phyloP scores from a whole-genome alignment of 1,284 basidiomycete species.

The Puccinia polysora region DNA sequence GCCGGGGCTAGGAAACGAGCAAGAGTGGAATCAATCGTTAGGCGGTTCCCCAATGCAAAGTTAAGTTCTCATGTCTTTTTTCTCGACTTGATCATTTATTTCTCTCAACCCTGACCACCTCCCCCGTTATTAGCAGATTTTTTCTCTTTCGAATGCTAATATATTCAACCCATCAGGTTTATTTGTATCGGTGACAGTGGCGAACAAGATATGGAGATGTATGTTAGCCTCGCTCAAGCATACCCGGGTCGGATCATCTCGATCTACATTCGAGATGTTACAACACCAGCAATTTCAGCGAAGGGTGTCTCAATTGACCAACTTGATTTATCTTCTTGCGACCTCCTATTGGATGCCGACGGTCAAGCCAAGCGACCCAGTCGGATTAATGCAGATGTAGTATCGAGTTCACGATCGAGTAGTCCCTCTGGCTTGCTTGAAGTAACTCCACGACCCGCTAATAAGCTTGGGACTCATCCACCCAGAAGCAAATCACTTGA shows the following conservation, averaged over 20 bases:
- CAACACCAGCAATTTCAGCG: constrained; percentile 20
- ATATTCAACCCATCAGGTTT: constrained; percentile 45
- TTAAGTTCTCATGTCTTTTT: too few relatives aligned
- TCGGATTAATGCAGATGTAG: neutral
- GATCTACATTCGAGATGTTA: constrained; percentile 51
- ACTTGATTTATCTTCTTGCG: neutral
- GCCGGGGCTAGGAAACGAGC: constrained; percentile 31
- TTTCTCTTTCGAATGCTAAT: too few relatives aligned
- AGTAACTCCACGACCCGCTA: neutral
- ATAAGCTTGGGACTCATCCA: neutral
- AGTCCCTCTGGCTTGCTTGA: neutral
- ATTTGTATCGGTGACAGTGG: constrained; percentile 51
- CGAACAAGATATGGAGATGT: constrained; percentile 51
- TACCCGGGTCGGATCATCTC: constrained; percentile 48
- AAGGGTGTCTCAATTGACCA: neutral
- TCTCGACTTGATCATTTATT: too few relatives aligned
- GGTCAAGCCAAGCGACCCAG: neutral
- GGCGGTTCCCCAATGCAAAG: constrained; percentile 28
- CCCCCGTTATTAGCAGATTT: constrained; percentile 45
- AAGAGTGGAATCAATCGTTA: constrained; percentile 32
- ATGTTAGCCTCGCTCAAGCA: constrained; percentile 49
- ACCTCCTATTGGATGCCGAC: neutral
- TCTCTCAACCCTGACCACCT: neutral
- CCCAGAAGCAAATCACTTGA: constrained; percentile 1
- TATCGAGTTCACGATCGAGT: neutral